Evolutionary conservation across 73 alveolate species (phyloP), one percentile per base, ranked within the genome.

Genomic region (Paramecium octaurelia): DNA sequence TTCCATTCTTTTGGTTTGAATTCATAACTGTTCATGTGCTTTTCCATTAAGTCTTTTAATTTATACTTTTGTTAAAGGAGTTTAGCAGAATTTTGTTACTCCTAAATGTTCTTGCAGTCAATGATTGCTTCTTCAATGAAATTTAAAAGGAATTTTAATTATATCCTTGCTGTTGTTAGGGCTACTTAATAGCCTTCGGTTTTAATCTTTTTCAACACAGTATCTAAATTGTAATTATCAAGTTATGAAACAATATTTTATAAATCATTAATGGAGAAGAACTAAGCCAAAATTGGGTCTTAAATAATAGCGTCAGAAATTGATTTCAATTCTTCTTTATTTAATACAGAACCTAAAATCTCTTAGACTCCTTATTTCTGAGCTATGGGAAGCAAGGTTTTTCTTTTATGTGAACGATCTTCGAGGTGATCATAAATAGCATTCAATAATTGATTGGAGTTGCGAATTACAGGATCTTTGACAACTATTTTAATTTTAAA

Each of bases 401-500:
- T 80, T 48, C 73, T 20, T 44, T 43, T 42, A 44, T 6, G 2
- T 14, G 48, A 24, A 10, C 75, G 48, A 23, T 80, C 70, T 80
- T 80, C 91, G 8, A 80, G 46, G 44, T 80, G 70, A 80, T 80
- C 91, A 80, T 80, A 80, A 4, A 80, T 80, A 18, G 91, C 91
- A 80, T 80, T 80, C 12, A 80, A 48, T 44, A 80, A 48, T 80
- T 80, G 29, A 80, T 80, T 80, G 7, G 91, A 80, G 24, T 20
- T 35, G 11, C 91, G 36, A 23, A 80, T 48, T 0, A 20, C 43
- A 24, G 91, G 91, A 80, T 80, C 91, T 80, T 48, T 80, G 0
- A 64, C 70, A 18, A 48, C 57, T 8, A 80, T 80, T 43, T 35
- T 44, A 23, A 80, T 80, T 16, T 80, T 40, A 23, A 44, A 80